phyloP scores from a whole-genome alignment of 2,329 filamentous ascomycete genomes.

The Hortaea werneckii region DNA sequence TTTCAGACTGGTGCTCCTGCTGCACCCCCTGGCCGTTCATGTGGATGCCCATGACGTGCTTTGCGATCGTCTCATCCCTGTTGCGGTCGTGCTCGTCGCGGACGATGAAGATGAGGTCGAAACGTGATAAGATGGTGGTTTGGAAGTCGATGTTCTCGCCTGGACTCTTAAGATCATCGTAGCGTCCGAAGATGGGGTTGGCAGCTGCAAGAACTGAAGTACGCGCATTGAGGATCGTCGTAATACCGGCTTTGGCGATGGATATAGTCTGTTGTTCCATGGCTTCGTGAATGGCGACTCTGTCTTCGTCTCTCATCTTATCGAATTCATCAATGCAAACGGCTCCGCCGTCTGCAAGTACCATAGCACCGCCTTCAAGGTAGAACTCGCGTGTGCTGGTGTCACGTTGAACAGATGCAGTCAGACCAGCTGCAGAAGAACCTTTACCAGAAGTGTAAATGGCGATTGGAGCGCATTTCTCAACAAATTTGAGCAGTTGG shows the following conservation, averaged over 20 bases:
- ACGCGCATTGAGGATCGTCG: constrained; percentile 89
- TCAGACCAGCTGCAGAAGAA: constrained; percentile 93
- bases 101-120: constrained; percentile 99
- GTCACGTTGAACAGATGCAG: constrained; percentile 91
- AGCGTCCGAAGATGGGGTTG: constrained; percentile 94
- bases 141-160: constrained; percentile 99
- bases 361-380: constrained; percentile 96
- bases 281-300: constrained; percentile 96
- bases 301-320: constrained; percentile 98
- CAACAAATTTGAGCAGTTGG: constrained; percentile 92
- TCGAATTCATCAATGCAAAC: constrained; percentile 99
- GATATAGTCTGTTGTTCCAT: constrained; percentile 99
- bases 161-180: constrained; percentile 94
- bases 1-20: constrained; percentile 57
- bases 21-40: constrained; percentile 84
- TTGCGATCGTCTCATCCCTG: constrained; percentile 87
- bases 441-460: constrained; percentile 99
- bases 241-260: constrained; percentile 96
- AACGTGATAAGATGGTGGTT: constrained; percentile 93
- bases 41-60: constrained; percentile 94
- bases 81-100: constrained; percentile 85
- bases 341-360: constrained; percentile 89
- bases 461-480: constrained; percentile 89
- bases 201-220: constrained; percentile 92
- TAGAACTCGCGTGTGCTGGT: constrained; percentile 91